A percentile compares a stretch with the other conserved stretches of the same genome.
phyloP scores from a whole-genome alignment of 2,329 filamentous ascomycete genomes.

The Cyphellophora attinorum region DNA sequence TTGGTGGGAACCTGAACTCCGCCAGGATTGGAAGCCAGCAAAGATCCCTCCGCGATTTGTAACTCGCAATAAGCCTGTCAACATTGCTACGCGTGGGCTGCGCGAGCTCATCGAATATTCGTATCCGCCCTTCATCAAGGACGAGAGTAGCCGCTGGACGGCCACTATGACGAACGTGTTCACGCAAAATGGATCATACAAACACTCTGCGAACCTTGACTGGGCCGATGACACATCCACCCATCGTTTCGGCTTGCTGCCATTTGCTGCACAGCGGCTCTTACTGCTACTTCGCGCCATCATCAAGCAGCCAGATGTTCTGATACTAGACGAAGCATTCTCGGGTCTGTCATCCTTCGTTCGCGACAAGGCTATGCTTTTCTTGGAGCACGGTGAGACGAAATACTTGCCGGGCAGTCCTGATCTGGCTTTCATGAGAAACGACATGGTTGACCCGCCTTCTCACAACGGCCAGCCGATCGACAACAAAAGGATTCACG shows the following conservation, averaged over 20 bases:
- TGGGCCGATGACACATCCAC: slow-evolving; percentile 13
- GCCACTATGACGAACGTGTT: too few relatives aligned
- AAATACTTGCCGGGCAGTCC: slow-evolving; percentile 15
- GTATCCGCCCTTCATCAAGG: slow-evolving; percentile 15
- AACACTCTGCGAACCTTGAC: slow-evolving; percentile 9
- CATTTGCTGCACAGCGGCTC: slow-evolving; percentile 75
- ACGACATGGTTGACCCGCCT: neutral
- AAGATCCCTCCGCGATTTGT: neutral
- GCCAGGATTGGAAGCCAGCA: slow-evolving; percentile 37
- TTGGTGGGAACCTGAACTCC: slow-evolving; percentile 74
- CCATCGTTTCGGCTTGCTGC: slow-evolving; percentile 59
- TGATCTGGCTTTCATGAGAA: slow-evolving; percentile 5
- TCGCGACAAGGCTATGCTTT: slow-evolving; percentile 77
- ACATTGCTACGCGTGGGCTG: slow-evolving; percentile 6
- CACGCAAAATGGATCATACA: neutral
- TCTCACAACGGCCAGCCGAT: neutral
- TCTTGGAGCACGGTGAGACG: slow-evolving; percentile 58
- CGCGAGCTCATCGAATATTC: slow-evolving; percentile 1
- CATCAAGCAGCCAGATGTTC: slow-evolving; percentile 69
- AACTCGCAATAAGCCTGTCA: slow-evolving; percentile 5
- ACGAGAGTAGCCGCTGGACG: too few relatives aligned
- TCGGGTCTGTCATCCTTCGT: slow-evolving; percentile 74
- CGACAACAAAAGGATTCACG: neutral
- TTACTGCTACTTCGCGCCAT: slow-evolving; percentile 74
- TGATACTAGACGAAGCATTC: slow-evolving; percentile 81